Conservation (phyloP, 1,139 yeast species). For the Taphrina populina region DNA sequence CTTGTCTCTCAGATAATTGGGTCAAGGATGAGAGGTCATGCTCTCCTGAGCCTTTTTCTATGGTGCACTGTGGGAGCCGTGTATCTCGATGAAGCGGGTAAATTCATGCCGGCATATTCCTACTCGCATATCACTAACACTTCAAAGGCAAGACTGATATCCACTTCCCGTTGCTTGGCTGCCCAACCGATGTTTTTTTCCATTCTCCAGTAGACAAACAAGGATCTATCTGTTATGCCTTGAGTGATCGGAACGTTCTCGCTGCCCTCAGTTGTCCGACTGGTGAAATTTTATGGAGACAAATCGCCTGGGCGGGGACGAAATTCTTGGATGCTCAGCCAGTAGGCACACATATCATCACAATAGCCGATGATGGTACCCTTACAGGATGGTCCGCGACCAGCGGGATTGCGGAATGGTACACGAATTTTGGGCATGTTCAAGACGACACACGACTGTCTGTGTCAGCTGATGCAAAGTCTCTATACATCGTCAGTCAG, state of each 20-base stretch:
- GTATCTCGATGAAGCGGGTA: constrained; percentile 28
- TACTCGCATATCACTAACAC: not conserved
- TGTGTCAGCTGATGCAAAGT: too few species aligned
- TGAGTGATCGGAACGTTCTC: constrained; percentile 21
- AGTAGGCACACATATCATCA: not conserved
- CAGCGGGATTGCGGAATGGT: constrained; percentile 2
- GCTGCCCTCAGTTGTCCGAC: constrained; percentile 28
- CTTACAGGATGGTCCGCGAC: constrained; percentile 10
- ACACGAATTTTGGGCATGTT: too few species aligned
- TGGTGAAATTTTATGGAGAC: constrained; percentile 34
- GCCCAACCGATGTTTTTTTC: constrained; percentile 17
- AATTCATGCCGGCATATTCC: not conserved
- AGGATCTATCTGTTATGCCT: constrained; percentile 20
- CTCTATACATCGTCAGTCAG: too few species aligned
- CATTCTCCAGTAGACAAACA: constrained; percentile 22
- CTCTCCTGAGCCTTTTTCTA: too few species aligned
- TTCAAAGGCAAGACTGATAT: constrained; percentile 12
- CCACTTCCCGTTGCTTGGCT: constrained; percentile 31
- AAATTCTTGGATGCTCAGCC: constrained; percentile 3
- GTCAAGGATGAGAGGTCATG: too few species aligned
- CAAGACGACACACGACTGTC: too few species aligned
- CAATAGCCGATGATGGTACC: not conserved
- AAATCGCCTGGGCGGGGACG: not conserved
- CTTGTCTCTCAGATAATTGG: too few species aligned
- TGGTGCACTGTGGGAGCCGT: not conserved